Base-by-base conservation (phyloP, 768 basidiomycete species). In the Strobilomyces confusus region DNA sequence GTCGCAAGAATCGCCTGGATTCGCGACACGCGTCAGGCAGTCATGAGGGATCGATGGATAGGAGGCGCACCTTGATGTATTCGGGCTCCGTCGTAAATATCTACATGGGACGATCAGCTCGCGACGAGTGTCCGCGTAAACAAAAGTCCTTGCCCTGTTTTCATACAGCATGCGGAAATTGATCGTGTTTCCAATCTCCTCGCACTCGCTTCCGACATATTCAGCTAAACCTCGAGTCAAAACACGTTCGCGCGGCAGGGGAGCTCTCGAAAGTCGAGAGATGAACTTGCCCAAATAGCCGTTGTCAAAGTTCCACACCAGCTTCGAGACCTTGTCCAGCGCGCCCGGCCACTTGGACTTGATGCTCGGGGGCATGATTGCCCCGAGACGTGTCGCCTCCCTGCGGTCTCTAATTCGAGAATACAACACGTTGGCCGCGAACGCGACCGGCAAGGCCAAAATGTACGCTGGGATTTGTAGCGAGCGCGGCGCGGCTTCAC, bases 241-340 rank as follows among this genome's bases (percentile, higher is more conserved):
- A 26, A 20, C 40, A 36, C 25, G 8, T 17, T 20, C 8, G 5
- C 15, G 17, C 13, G 12, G 15, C n/a, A n/a, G n/a, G n/a, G 7
- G 20, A 56, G 7, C 3, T 15, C n/a, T 12, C 12, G 5, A 37
- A 22, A 20, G 19, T 1, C 12, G 2, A 15, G 2, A 15, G 26
- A 32, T 15, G 22, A 2, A 52, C 74, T 8, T 54, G 77, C 82
- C 79, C 19, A 74, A 73, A 64, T 83, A 82, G 1, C 81, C 82
- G 37, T 61, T 59, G 4, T 67, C 65, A 49, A 73, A 75, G 30
- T 74, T 71, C 46, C 69, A 57, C 48, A 72, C 42, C 23, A 50
- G 42, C 1, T 4, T 25, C 6, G 42, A 50, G 3, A 50, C 32
- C 33, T 50, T 50, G 42, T 43, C 49, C 13, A 44, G 9, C 13